A percentile compares a stretch with the other conserved stretches of the same genome.
Evolutionary conservation across 345 rosid species (phyloP).

Genomic region (Chamaenerion angustifolium): DNA sequence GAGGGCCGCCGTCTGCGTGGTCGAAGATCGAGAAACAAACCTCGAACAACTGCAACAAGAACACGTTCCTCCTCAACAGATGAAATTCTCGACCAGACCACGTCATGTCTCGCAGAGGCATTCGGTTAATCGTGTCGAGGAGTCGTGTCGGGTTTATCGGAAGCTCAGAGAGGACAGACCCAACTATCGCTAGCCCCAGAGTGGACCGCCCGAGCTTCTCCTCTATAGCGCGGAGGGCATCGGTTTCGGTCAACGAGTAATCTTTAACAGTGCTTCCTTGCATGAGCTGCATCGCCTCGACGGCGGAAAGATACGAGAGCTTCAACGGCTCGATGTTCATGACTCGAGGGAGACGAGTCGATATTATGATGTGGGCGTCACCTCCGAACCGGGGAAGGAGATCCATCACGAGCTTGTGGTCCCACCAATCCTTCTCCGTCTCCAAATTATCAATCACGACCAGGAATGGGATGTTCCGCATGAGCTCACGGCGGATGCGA

Average conservation of each 20-base stretch:
- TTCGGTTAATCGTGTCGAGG: conserved; percentile 71
- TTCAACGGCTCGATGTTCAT: conserved; percentile 84
- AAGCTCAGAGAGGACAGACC: conserved; percentile 75
- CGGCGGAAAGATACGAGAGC: conserved; percentile 66
- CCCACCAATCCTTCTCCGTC: conserved; percentile 99
- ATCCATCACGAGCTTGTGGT: conserved; percentile 75
- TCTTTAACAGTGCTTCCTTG: conserved; percentile 47
- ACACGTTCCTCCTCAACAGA: conserved; percentile 34
- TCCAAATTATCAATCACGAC: conserved; percentile 84
- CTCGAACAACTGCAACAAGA: conserved; percentile 76
- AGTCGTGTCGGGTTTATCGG: conserved; percentile 84
- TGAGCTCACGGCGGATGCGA: conserved; percentile 68
- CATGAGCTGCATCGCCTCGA: conserved; percentile 81
- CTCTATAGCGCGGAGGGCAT: conserved; percentile 60
- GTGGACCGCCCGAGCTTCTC: conserved; percentile 78
- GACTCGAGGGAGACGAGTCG: conserved; percentile 54
- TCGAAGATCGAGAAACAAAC: conserved; percentile 93
- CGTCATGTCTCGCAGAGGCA: conserved; percentile 57
- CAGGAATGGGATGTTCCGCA: conserved; percentile 85
- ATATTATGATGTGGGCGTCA: conserved; percentile 76
- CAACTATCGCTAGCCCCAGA: conserved; percentile 64
- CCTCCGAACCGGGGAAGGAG: conserved; percentile 96
- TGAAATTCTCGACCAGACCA: conserved; percentile 42
- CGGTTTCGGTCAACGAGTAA: conserved; percentile 49
- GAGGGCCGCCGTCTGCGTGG: conserved; percentile 77